Evolutionary conservation across 345 rosid species (phyloP), one percentile per base, ranked within the genome.

Genomic region (Ceriops zippeliana): DNA sequence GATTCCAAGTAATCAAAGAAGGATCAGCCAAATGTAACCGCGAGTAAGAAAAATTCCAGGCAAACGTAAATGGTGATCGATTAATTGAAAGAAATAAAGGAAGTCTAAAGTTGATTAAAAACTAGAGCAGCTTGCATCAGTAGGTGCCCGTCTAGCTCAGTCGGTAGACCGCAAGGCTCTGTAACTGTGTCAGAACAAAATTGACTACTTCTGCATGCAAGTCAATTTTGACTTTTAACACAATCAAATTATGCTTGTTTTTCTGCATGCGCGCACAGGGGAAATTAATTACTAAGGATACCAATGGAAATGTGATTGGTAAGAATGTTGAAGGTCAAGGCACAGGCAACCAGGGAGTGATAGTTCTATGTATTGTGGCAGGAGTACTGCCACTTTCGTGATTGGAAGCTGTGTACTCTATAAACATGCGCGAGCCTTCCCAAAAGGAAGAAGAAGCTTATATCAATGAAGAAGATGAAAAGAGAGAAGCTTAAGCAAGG

Each of bases 101-200:
- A 2, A 38, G 0, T 38, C 0, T 38, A 38, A 38, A 2, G 11
- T 10, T 38, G 0, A 10, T 16, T 15, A 16, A 2, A 5, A 0
- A 4, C 4, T 16, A 5, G 26, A 53, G 58, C 26, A 1, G 0
- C 10, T 16, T 1, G 1, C 0, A 3, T 4, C 1, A 17, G 0
- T 0, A 16, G 0, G 1, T 21, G 81, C 76, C 85, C 80, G 72
- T 81, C 80, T 75, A 73, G 82, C 81, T 79, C 76, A 70, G 80
- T 67, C 62, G 70, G 79, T 75, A 68, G 81, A 73, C n/a, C n/a
- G n/a, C n/a, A n/a, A n/a, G n/a, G n/a, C n/a, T n/a, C n/a, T n/a
- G n/a, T n/a, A n/a, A n/a, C n/a, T n/a, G n/a, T n/a, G n/a, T n/a
- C n/a, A n/a, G n/a, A n/a, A n/a, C n/a, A n/a, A n/a, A n/a, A n/a